Base-by-base conservation (phyloP, 768 basidiomycete species). In the Russula sp. region DNA sequence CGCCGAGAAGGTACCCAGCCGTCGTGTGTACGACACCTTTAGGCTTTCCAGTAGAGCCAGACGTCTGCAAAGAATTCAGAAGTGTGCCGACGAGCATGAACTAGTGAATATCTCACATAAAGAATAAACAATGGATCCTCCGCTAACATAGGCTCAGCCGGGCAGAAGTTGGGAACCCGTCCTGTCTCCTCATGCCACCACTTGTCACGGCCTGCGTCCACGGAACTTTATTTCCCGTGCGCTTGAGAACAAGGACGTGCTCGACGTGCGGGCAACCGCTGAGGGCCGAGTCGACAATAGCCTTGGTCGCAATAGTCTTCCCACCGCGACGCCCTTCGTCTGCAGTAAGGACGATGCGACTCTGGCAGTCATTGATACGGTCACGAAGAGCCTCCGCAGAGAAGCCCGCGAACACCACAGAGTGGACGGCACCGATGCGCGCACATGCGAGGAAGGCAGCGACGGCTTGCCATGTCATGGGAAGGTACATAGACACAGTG, bases 71-170 rank as follows among this genome's bases (percentile, higher is more conserved):
- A 49, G 14, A 8, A 32, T 13, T 64, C 22, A 52, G 51, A 26
- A n/a, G 16, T 50, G 22, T 20, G 26, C n/a, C 24, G n/a, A 38
- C 10, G n/a, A 38, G 40, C 3, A 40, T 7, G 38, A 38, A 61
- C 49, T n/a, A 51, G 13, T 32, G n/a, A 22, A 48, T 36, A 30
- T 81, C 92, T 78, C 72, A 94, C 95, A 76, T 98, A 99, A 65
- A 99, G 94, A 72, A 99, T 98, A 77, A 99, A 99, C 26, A 99
- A 81, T 1, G 96, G 96, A 72, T 98, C 97, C 74, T 99, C 96
- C n/a, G 91, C 76, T 36, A 83, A 73, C 89, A 99, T 93, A 67
- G 89, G 74, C 77, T 92, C 92, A 18, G 87, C 87, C 0, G 95
- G 86, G 79, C 93, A 96, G 78, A 92, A 96, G 63, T 81, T 83